Evolutionary conservation across 371 early-diverging fungal species (phyloP), one percentile per base, ranked within the genome.

Genomic region (Mucor velutinosus): DNA sequence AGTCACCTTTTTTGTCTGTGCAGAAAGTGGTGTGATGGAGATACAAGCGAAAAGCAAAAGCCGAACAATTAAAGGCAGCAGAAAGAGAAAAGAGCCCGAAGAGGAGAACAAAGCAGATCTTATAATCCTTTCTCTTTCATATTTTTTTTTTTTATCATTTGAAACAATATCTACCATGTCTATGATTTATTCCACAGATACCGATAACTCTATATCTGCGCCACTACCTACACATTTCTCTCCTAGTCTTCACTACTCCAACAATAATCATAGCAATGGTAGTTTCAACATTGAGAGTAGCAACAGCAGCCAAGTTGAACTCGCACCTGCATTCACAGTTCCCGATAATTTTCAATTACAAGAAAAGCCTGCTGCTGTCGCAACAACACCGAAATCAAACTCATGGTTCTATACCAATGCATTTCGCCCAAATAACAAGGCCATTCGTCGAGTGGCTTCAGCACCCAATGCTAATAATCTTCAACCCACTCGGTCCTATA

Each of bases 381-480:
- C 73, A 62, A 53, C 68, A 60, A 61, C 72, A 67, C 67, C 68
- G 49, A 84, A 80, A 49, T 81, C 75, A 10, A 80, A 82, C 68
- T 78, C 78, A 17, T 82, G 82, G 82, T 80, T 82, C 49, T 67
- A 71, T 29, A 65, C 78, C 19, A 67, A 62, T 19, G 55, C 62
- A 29, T 63, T 67, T 39, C 62, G 59, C 39, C 53, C 66, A n/a
- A 72, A 53, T 21, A 55, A 62, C 14, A 79, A 81, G 66, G 66
- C 73, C 35, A 79, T 87, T 49, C 82, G 86, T 37, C 75, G 88
- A 67, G 86, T 84, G n/a, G 84, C 85, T n/a, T 88, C 88, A 21
- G 80, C 84, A 23, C 88, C 88, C 5, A 85, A 84, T 65, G 74
- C 82, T n/a, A 83, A 85, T 57, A 72, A 61, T 45, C 58, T 68